A percentile compares a stretch with the other conserved stretches of the same genome.
Conservation (phyloP, 164 flowering plant species). For the Vitis rotundifolia region DNA sequence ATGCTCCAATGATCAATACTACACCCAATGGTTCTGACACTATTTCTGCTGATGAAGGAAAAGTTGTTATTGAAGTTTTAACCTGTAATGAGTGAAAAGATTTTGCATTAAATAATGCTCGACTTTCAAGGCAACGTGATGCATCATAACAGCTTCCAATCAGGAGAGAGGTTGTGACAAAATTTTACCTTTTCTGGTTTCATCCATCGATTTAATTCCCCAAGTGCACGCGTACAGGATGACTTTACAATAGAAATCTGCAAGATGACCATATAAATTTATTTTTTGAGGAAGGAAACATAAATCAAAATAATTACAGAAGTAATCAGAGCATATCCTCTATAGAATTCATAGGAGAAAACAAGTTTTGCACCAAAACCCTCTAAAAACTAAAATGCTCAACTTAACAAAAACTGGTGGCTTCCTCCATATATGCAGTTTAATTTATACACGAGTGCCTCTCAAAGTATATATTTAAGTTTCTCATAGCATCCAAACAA, state of each 20-base stretch:
- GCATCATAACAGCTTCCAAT: neutral
- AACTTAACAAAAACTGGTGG: neutral
- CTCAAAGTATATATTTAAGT: neutral
- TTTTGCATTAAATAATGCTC: neutral
- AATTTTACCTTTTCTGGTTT: conserved; percentile 44
- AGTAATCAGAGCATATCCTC: neutral
- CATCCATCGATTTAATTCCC: conserved; percentile 49
- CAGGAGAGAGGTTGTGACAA: neutral
- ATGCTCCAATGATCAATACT: conserved; percentile 57
- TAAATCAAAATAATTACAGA: too few relatives aligned
- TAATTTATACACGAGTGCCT: neutral
- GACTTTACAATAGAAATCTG: conserved; percentile 35
- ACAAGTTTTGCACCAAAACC: neutral
- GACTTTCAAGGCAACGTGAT: neutral
- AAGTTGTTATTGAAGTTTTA: conserved; percentile 42
- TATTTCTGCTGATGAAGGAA: conserved; percentile 67
- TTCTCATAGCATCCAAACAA: neutral
- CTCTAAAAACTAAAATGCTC: neutral
- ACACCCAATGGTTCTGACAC: conserved; percentile 68
- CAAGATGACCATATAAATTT: conserved; percentile 6
- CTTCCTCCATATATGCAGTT: neutral
- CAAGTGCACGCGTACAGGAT: conserved; percentile 35
- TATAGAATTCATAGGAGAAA: neutral
- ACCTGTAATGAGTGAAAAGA: conserved; percentile 35
- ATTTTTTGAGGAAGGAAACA: neutral